Percentiles rank a stretch among this genome's conserved stretches.
Evolutionary conservation across 169 alveolate genomes (phyloP).

Genomic region (Eimeria necatrix): DNA sequence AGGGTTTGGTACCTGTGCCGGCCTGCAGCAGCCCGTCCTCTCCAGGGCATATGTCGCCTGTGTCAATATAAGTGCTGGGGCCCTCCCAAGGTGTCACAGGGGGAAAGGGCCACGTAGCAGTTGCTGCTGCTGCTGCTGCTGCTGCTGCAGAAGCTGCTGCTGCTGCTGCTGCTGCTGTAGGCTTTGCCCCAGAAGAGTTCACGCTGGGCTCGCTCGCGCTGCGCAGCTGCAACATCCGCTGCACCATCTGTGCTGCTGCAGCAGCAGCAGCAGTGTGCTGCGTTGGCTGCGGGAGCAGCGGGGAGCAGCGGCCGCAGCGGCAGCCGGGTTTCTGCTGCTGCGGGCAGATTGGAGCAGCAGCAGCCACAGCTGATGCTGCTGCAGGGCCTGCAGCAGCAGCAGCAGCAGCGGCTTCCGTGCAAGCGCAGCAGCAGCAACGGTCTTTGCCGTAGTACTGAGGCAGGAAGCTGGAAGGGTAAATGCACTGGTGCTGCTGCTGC

Average conservation of each 20-base stretch:
- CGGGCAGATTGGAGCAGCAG: constrained; percentile 23
- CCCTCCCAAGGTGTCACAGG: constrained; percentile 29
- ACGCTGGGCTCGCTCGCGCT: constrained; percentile 1
- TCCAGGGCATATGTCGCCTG: constrained; percentile 51
- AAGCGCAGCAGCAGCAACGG: constrained; percentile 64
- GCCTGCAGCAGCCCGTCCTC: constrained; percentile 74
- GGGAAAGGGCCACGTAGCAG: constrained; percentile 45
- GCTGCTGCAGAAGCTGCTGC: constrained; percentile 3
- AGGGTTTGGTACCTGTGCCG: constrained; percentile 58
- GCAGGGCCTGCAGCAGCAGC: constrained; percentile 9
- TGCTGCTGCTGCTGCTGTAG: constrained; percentile 38
- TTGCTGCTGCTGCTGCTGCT: constrained; percentile 40
- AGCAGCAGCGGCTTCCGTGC: constrained; percentile 34
- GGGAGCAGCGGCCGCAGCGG: constrained; percentile 74
- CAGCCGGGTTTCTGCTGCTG: constrained; percentile 56
- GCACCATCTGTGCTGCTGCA: not conserved
- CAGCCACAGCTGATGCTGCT: constrained; percentile 2
- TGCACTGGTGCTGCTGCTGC: constrained; percentile 66
- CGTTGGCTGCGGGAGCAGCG: constrained; percentile 56
- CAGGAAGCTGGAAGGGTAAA: constrained; percentile 29
- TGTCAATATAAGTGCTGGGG: constrained; percentile 52
- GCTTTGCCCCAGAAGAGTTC: not conserved
- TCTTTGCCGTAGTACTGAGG: constrained; percentile 63
- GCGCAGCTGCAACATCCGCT: constrained; percentile 57
- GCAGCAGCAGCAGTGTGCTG: constrained; percentile 38